Evolutionary conservation across 2,329 filamentous ascomycete species (phyloP).

Genomic region (Stachybotrys echinatus): DNA sequence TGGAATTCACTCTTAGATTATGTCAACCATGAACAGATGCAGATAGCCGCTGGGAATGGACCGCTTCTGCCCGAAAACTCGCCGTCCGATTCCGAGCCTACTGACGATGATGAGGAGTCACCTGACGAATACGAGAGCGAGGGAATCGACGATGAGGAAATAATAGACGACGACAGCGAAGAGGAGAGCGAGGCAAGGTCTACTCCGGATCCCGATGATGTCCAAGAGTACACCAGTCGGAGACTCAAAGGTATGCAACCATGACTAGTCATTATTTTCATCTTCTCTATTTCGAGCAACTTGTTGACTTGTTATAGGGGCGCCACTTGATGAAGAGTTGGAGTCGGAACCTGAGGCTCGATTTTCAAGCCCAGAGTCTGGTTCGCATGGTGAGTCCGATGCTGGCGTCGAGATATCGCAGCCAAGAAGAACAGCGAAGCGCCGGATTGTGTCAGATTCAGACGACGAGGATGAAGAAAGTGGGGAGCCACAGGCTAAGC

Average conservation of each 20-base stretch:
- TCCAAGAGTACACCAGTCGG: background rate
- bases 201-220: background rate
- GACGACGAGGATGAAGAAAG: constrained; percentile 20
- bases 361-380: constrained; percentile 9
- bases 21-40: no score
- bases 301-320: background rate
- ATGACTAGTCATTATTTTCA: no score
- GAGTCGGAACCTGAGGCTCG: background rate
- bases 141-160: constrained; percentile 28
- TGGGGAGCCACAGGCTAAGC: constrained; percentile 14
- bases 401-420: background rate
- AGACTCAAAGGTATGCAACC: background rate
- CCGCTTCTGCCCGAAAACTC: no score
- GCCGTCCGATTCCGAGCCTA: constrained; percentile 9
- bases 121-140: constrained; percentile 32
- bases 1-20: no score
- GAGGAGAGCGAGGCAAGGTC: background rate
- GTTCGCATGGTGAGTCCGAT: background rate
- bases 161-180: constrained; percentile 14
- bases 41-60: no score
- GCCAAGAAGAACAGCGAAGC: constrained; percentile 12
- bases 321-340: background rate
- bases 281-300: background rate
- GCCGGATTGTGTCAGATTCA: constrained; percentile 22
- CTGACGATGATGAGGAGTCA: constrained; percentile 11